Evolutionary conservation across 495 filamentous ascomycete genomes (phyloP).

Genomic region (Penicillium pancosmium): DNA sequence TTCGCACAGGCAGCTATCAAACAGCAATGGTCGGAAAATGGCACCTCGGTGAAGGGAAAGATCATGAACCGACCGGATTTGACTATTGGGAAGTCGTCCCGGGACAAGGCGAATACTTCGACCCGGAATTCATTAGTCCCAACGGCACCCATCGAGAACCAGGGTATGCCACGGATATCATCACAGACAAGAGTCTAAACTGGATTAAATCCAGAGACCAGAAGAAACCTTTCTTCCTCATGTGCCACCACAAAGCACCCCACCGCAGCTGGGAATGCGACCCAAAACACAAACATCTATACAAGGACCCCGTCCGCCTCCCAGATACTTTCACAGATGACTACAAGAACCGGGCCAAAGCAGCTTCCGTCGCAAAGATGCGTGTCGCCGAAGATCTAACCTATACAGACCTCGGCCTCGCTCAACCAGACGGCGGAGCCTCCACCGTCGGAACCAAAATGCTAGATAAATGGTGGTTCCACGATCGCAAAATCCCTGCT

Average conservation of each 20-base stretch:
- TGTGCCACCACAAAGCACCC: conserved; percentile 53
- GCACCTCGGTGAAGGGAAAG: conserved; percentile 45
- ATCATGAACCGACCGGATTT: conserved; percentile 45
- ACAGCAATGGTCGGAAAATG: conserved; percentile 51
- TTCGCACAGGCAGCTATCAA: conserved; percentile 41
- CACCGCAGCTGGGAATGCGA: conserved; percentile 49
- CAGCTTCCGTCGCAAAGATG: conserved; percentile 43
- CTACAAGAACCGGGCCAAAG: conserved; percentile 47
- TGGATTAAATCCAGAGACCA: conserved; percentile 36
- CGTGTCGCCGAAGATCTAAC: conserved; percentile 46
- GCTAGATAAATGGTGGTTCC: conserved; percentile 18
- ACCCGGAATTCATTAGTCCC: conserved; percentile 41
- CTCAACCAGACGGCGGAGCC: conserved; percentile 41
- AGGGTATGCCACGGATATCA: conserved; percentile 49
- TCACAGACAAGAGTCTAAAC: conserved; percentile 42
- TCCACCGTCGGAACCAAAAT: conserved; percentile 34
- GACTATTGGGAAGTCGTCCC: conserved; percentile 46
- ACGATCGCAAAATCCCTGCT: conserved; percentile 38
- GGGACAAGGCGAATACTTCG: conserved; percentile 45
- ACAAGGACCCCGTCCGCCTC: conserved; percentile 37
- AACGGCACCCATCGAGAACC: conserved; percentile 20
- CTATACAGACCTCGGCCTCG: conserved; percentile 45
- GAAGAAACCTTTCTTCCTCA: conserved; percentile 46
- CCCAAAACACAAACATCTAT: conserved; percentile 40
- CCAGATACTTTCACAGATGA: conserved; percentile 49